Conservation (phyloP, 192 early-diverging fungal species). For the Podochytrium sp. region DNA sequence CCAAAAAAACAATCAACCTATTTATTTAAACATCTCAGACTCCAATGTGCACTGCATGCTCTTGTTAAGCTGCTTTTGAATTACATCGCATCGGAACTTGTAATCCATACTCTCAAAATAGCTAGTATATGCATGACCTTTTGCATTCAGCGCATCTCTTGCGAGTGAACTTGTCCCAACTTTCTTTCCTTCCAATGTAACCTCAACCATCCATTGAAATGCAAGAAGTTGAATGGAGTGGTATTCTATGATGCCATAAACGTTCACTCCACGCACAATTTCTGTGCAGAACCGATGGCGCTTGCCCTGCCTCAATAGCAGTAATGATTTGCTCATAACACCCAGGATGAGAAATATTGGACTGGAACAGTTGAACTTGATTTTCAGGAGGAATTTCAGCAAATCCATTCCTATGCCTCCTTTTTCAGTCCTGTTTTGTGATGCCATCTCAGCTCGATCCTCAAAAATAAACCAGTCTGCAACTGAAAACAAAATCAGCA, state of each 20-base stretch:
- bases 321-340: not conserved
- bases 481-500: not conserved
- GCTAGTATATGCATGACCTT: constrained; percentile 12
- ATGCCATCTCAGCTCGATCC: not conserved
- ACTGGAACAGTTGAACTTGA: not conserved
- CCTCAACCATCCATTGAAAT: constrained; percentile 15
- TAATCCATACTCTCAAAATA: constrained; percentile 33
- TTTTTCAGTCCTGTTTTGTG: not conserved
- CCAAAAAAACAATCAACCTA: no score
- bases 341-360: not conserved
- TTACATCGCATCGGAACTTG: constrained; percentile 25
- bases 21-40: no score
- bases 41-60: no score
- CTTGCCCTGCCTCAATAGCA: constrained; percentile 3
- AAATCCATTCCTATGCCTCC: not conserved
- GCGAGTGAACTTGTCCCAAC: not conserved
- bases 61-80: constrained; percentile 15
- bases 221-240: constrained; percentile 9
- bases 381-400: not conserved
- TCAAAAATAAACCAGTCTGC: constrained; percentile 25
- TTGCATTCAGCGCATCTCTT: not conserved
- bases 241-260: not conserved
- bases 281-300: not conserved
- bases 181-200: not conserved
- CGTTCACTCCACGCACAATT: not conserved